Conservation (phyloP, 805 yeast species). For the Candida koratica region DNA sequence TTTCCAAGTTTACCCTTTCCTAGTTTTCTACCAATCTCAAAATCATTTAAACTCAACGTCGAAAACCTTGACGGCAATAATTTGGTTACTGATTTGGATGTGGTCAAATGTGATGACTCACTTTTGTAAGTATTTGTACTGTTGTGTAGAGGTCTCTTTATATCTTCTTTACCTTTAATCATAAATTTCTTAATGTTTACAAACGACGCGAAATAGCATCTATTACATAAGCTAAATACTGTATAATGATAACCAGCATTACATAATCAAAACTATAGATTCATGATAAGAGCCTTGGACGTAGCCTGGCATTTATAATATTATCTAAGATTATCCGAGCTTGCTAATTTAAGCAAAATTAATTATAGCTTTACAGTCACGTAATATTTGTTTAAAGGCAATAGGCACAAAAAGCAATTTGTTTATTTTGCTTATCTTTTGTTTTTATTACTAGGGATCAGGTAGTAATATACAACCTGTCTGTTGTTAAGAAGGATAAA, state of each 20-base stretch:
- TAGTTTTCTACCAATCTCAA: conserved; percentile 80
- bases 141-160: conserved; percentile 2
- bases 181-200: conserved; percentile 1
- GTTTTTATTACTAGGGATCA: conserved; percentile 4
- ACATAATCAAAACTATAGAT: conserved; percentile 1
- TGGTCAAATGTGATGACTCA: background rate
- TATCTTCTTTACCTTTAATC: conserved; percentile 1
- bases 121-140: conserved; percentile 3
- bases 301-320: background rate
- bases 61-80: conserved; percentile 3
- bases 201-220: conserved; percentile 5
- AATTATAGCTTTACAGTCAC: too few relatives aligned
- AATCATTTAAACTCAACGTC: conserved; percentile 45
- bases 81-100: too few relatives aligned
- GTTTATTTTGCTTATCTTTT: background rate
- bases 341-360: conserved; percentile 1
- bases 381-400: too few relatives aligned
- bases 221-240: background rate
- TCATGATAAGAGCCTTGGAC: background rate
- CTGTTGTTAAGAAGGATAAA: too few relatives aligned
- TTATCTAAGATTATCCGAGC: background rate
- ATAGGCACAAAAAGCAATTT: too few relatives aligned
- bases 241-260: background rate
- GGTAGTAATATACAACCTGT: too few relatives aligned
- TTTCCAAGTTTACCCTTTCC: conserved; percentile 94